Evolutionary conservation across 306 rosid genomes (phyloP).

Genomic region (Pyrus communis): DNA sequence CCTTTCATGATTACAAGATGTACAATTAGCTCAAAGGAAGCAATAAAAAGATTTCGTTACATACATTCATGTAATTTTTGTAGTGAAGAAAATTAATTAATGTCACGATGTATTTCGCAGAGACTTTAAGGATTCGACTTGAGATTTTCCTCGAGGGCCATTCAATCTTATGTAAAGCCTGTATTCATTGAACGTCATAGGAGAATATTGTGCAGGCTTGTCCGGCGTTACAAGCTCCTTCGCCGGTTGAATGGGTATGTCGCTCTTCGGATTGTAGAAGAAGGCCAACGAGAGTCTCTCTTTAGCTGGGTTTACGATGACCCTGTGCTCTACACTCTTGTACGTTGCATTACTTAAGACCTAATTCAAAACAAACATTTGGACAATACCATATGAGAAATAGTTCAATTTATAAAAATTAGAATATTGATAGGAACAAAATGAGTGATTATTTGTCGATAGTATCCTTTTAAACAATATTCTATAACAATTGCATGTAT

Average conservation of each 20-base stretch:
- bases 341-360: slow-evolving; percentile 75
- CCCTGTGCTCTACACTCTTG: slow-evolving; percentile 93
- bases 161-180: slow-evolving; percentile 68
- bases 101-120: slow-evolving; percentile 2
- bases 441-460: not conserved
- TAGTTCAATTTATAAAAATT: not conserved
- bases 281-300: slow-evolving; percentile 83
- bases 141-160: slow-evolving; percentile 81
- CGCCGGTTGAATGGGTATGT: slow-evolving; percentile 62
- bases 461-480: not conserved
- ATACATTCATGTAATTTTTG: slow-evolving; percentile 5
- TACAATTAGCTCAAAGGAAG: not conserved
- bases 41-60: not conserved
- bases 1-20: slow-evolving; percentile 6
- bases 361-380: slow-evolving; percentile 20
- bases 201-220: slow-evolving; percentile 43
- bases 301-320: slow-evolving; percentile 61
- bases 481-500: not conserved
- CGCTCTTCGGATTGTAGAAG: slow-evolving; percentile 88
- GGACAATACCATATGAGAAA: not conserved
- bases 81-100: not conserved
- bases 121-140: slow-evolving; percentile 62
- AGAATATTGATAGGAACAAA: too few species aligned
- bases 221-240: slow-evolving; percentile 47
- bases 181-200: slow-evolving; percentile 86